These are phyloP conservation scores for Herpetomonas tarakana DNA, from an alignment of 208 protist species.

Conservation along the genomic window DNA sequence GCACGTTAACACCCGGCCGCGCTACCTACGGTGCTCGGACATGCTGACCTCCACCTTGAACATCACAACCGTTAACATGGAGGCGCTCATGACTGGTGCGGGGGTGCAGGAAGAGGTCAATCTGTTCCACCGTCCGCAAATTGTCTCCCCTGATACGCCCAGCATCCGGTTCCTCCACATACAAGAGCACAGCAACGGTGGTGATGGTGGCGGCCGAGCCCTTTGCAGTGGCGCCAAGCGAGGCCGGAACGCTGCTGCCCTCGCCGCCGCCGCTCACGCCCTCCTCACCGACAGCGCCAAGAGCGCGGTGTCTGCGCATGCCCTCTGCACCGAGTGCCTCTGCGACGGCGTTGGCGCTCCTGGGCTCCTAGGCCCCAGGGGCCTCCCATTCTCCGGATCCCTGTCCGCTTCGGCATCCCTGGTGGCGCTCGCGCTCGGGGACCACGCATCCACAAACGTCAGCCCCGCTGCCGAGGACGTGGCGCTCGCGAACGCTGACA, in stretches of 20 bases:
- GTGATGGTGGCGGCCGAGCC: neutral
- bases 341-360: neutral
- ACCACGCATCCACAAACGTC: neutral
- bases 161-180: neutral
- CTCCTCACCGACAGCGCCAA: neutral
- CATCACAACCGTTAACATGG: slow-evolving; percentile 41
- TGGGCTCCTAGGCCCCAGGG: too few relatives aligned
- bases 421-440: neutral
- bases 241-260: neutral
- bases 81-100: slow-evolving; percentile 31
- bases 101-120: slow-evolving; percentile 48
- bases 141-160: neutral
- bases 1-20: slow-evolving; percentile 64
- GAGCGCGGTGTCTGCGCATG: neutral
- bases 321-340: neutral
- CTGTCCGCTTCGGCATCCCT: neutral
- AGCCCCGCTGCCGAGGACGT: neutral
- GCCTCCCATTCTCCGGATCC: neutral
- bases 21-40: slow-evolving; percentile 39
- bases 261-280: neutral
- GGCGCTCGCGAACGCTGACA: slow-evolving; percentile 5
- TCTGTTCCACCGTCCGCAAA: slow-evolving; percentile 31
- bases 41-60: slow-evolving; percentile 69
- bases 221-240: neutral
- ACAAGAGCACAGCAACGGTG: slow-evolving; percentile 1